Conservation (phyloP, 805 yeast genomes). For the Kluyveromyces lactis region DNA sequence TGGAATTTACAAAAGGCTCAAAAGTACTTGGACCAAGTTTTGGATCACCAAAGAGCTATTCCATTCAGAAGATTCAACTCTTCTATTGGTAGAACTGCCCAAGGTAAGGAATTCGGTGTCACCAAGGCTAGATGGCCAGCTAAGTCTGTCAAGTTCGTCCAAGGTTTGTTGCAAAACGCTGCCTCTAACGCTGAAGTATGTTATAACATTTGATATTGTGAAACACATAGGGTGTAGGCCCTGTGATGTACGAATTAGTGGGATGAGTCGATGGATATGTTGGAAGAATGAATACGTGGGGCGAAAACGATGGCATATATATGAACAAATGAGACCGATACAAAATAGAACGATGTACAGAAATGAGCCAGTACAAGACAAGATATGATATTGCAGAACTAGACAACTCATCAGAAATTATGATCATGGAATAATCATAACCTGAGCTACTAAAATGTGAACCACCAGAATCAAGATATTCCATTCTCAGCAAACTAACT, state of each 20-base stretch:
- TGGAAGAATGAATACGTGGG: no score
- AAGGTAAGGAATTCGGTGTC: slow-evolving; percentile 99
- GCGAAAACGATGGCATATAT: no score
- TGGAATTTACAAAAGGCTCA: slow-evolving; percentile 97
- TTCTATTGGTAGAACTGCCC: slow-evolving; percentile 98
- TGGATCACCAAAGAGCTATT: slow-evolving; percentile 98
- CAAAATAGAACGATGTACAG: no score
- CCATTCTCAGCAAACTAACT: no score
- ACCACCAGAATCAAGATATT: no score
- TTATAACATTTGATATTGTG: slow-evolving; percentile 14
- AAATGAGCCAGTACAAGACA: no score
- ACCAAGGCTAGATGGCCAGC: slow-evolving; percentile 99
- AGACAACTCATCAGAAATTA: no score
- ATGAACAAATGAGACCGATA: no score
- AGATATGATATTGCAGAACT: no score
- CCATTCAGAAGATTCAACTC: slow-evolving; percentile 98
- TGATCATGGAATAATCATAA: no score
- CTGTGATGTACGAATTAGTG: neutral
- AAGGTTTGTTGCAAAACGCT: slow-evolving; percentile 94
- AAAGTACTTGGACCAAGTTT: slow-evolving; percentile 89
- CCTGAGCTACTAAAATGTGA: no score
- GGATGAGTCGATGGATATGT: neutral
- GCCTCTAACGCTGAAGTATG: slow-evolving; percentile 92
- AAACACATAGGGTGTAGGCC: no score
- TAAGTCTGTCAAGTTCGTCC: slow-evolving; percentile 92